A percentile compares a stretch with the other conserved stretches of the same genome.
Conservation (phyloP, 2,329 filamentous ascomycete species). For the Trichoderma koningiopsis region DNA sequence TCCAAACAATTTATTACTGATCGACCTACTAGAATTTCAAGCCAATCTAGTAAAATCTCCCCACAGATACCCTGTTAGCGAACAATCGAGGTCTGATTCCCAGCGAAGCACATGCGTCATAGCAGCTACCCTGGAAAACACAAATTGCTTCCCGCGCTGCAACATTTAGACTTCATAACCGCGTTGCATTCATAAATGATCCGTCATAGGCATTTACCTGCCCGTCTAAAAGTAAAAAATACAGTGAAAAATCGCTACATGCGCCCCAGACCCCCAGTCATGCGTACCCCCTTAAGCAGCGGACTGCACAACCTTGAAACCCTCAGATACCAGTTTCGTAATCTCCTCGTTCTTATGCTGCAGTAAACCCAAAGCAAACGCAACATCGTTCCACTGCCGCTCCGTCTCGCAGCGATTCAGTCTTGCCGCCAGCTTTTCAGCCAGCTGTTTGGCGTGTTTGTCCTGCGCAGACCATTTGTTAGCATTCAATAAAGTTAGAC, state of each 20-base stretch:
- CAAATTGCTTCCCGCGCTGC: not conserved
- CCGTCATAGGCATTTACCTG: not conserved
- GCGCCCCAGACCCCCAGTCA: not conserved
- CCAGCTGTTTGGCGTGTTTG: constrained; percentile 93
- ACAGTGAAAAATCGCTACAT: not conserved
- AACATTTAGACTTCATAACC: not conserved
- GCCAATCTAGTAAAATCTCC: not conserved
- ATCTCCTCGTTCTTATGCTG: constrained; percentile 95
- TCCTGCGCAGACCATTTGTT: constrained; percentile 59
- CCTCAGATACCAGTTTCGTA: constrained; percentile 71
- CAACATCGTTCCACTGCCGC: constrained; percentile 96
- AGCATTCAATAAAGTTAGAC: not conserved
- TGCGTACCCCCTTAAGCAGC: constrained; percentile 48
- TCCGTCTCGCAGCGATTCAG: constrained; percentile 86
- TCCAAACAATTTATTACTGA: not conserved
- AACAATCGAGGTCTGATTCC: not conserved
- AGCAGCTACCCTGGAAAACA: not conserved
- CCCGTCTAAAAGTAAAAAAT: constrained; percentile 8
- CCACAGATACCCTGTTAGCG: not conserved
- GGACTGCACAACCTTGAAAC: constrained; percentile 71
- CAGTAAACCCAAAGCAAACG: constrained; percentile 83
- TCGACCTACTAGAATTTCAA: no score
- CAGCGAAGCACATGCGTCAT: not conserved
- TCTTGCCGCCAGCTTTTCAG: constrained; percentile 87
- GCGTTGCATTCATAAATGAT: constrained; percentile 16